Evolutionary conservation across 345 rosid species (phyloP).

Genomic region (Cardamine resedifolia): DNA sequence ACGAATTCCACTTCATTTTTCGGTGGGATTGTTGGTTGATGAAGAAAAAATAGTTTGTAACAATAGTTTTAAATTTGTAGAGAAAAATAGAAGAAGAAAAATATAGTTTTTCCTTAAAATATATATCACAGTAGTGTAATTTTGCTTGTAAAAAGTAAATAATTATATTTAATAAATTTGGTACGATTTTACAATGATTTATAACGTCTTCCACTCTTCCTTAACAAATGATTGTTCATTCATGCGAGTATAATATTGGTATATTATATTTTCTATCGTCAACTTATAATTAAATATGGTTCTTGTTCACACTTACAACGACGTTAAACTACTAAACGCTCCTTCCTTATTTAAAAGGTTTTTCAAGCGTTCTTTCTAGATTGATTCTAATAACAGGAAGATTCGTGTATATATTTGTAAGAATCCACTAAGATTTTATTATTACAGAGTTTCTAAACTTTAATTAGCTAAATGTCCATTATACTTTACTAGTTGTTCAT

Average conservation of each 20-base stretch:
- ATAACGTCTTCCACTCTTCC: slow-evolving; percentile 35
- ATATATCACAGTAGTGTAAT: slow-evolving; percentile 14
- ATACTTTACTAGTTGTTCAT: slow-evolving; percentile 17
- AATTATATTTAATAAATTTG: slow-evolving; percentile 17
- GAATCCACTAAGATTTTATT: slow-evolving; percentile 1
- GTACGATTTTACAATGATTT: slow-evolving; percentile 14
- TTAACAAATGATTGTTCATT: slow-evolving; percentile 37
- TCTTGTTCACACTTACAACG: slow-evolving; percentile 17
- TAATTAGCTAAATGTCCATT: background rate
- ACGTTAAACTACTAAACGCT: slow-evolving; percentile 20
- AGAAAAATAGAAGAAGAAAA: slow-evolving; percentile 25
- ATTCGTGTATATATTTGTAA: slow-evolving; percentile 16
- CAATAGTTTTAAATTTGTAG: slow-evolving; percentile 52
- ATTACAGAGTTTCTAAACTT: background rate
- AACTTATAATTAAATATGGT: background rate
- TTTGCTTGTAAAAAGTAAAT: slow-evolving; percentile 42
- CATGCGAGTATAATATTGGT: slow-evolving; percentile 9
- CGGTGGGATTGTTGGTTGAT: slow-evolving; percentile 58
- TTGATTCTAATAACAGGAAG: slow-evolving; percentile 8
- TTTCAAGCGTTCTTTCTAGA: background rate
- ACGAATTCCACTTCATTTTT: slow-evolving; percentile 60
- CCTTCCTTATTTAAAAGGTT: background rate
- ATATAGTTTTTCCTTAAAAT: background rate
- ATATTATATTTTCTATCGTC: background rate
- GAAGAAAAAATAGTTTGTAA: slow-evolving; percentile 46